A percentile compares a stretch with the other conserved stretches of the same genome.
phyloP scores from a whole-genome alignment of 208 protist genomes.

The Crithidia brevicula region DNA sequence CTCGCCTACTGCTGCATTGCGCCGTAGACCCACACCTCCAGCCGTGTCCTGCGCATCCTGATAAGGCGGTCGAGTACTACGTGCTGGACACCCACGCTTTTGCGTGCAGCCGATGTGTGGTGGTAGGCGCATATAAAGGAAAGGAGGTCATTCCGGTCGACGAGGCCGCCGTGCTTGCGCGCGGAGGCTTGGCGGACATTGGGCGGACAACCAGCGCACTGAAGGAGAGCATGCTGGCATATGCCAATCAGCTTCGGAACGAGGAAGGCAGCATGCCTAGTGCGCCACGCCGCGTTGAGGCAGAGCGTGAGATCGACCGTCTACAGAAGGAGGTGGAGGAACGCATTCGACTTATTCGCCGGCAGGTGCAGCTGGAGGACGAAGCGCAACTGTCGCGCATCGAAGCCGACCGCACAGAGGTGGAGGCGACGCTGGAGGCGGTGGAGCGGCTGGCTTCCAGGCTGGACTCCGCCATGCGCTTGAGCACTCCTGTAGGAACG shows the following conservation, averaged over 20 bases:
- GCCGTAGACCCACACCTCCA: slow-evolving; percentile 56
- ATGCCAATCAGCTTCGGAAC: slow-evolving; percentile 43
- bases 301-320: slow-evolving; percentile 53
- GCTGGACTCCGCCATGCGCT: slow-evolving; percentile 37
- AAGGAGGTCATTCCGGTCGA: slow-evolving; percentile 59
- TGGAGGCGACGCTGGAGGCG: slow-evolving; percentile 32
- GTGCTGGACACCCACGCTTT: slow-evolving; percentile 55
- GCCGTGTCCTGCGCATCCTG: slow-evolving; percentile 67
- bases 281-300: slow-evolving; percentile 50
- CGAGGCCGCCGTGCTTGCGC: slow-evolving; percentile 64
- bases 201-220: slow-evolving; percentile 45
- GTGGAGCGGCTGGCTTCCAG: slow-evolving; percentile 35
- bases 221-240: slow-evolving; percentile 45
- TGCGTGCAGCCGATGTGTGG: slow-evolving; percentile 78
- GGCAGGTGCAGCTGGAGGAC: slow-evolving; percentile 51
- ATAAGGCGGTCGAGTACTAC: slow-evolving; percentile 77
- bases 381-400: slow-evolving; percentile 46
- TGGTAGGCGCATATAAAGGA: slow-evolving; percentile 59
- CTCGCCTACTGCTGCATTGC: slow-evolving; percentile 64
- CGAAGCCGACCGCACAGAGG: slow-evolving; percentile 35
- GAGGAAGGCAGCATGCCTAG: slow-evolving; percentile 47
- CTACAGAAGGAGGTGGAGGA: slow-evolving; percentile 73
- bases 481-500: slow-evolving; percentile 31
- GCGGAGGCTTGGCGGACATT: slow-evolving; percentile 48
- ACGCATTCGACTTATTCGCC: slow-evolving; percentile 39